Evolutionary conservation across 1,284 basidiomycete genomes (phyloP).

Genomic region (Melampsora abietis-canadensis): DNA sequence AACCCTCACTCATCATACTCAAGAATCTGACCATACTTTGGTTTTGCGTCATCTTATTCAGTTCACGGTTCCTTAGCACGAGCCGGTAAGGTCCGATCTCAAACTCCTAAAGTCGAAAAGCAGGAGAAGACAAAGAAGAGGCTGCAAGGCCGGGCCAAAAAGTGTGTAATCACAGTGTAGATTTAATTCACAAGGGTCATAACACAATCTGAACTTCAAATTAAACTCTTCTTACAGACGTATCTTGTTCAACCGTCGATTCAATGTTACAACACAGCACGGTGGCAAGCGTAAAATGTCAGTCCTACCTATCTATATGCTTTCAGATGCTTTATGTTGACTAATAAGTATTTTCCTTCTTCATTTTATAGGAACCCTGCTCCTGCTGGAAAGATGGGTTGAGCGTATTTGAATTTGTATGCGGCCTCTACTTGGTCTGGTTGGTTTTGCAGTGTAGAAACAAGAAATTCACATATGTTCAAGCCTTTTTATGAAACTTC

Average conservation of each 20-base stretch:
- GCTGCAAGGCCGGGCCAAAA: slow-evolving; percentile 40
- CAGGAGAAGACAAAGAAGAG: slow-evolving; percentile 53
- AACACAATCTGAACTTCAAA: neutral
- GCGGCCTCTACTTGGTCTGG: too few species aligned
- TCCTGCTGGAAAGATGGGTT: slow-evolving; percentile 38
- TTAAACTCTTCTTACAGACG: slow-evolving; percentile 11
- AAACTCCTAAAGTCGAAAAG: slow-evolving; percentile 54
- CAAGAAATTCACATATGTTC: too few species aligned
- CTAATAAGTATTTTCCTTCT: neutral
- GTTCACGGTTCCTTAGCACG: slow-evolving; percentile 55
- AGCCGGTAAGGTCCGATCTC: slow-evolving; percentile 55
- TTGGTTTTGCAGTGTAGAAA: too few species aligned
- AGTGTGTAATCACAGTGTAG: neutral
- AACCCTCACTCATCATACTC: neutral
- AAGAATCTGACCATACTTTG: neutral
- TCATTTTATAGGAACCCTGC: slow-evolving; percentile 25
- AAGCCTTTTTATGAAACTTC: too few species aligned
- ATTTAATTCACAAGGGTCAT: too few species aligned
- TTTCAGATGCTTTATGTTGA: neutral
- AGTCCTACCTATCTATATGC: neutral
- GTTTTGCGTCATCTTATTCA: neutral
- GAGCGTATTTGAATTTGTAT: neutral
- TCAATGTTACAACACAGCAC: slow-evolving; percentile 17
- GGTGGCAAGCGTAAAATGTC: slow-evolving; percentile 41
- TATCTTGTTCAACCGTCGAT: slow-evolving; percentile 31